Evolutionary conservation across 441 rosid genomes (phyloP).

Genomic region (Raphanus hybrid): DNA sequence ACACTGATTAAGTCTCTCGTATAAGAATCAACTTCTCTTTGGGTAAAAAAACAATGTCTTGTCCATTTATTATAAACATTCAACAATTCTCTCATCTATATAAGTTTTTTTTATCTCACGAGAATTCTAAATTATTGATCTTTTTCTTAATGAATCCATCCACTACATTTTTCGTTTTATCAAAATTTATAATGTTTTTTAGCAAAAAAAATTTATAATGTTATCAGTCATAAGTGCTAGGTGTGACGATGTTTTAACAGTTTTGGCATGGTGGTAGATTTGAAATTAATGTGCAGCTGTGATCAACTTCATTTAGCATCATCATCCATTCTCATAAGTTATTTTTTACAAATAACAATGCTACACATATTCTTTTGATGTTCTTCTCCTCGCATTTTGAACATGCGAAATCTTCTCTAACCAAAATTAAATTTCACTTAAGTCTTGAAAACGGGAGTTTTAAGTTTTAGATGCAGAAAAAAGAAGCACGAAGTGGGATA

Average conservation of each 20-base stretch:
- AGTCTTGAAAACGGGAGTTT: not conserved
- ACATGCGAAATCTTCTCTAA: not conserved
- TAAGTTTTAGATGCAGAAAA: not conserved
- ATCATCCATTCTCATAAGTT: not conserved
- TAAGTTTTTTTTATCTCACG: not conserved
- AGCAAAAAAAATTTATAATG: no score
- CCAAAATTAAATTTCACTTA: not conserved
- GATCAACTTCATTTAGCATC: not conserved
- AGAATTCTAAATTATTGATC: not conserved
- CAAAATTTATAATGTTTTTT: not conserved
- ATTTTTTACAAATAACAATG: not conserved
- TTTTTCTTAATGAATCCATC: not conserved
- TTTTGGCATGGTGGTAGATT: not conserved
- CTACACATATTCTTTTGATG: not conserved
- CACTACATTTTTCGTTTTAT: not conserved
- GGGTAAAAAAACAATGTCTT: no score
- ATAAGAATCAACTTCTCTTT: no score
- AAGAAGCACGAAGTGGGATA: conserved; percentile 29
- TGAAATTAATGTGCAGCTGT: not conserved
- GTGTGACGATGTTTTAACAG: not conserved
- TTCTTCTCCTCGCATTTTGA: not conserved
- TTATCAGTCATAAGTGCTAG: not conserved
- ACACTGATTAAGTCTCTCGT: no score
- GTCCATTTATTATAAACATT: no score
- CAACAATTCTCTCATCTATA: not conserved